Percentiles rank a stretch among this genome's conserved stretches.
These are phyloP conservation scores for Wickerhamomyces sydowiorum DNA, from an alignment of 805 yeast genomes.

Conservation along the genomic window DNA sequence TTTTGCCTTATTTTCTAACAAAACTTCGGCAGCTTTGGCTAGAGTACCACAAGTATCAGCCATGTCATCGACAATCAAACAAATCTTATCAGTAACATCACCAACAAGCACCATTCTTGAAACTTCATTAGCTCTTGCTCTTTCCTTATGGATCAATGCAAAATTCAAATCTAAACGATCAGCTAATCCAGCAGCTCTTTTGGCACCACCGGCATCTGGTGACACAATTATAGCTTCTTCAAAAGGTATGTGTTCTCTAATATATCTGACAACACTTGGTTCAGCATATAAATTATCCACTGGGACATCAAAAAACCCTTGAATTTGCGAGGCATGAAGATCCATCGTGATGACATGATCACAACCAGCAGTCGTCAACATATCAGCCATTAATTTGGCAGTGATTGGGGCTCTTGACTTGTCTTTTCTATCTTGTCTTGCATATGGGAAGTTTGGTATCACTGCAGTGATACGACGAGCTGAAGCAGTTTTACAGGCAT, in stretches of 20 bases:
- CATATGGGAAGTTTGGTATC: constrained; percentile 79
- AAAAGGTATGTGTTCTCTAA: constrained; percentile 52
- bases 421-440: constrained; percentile 86
- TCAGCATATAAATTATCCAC: constrained; percentile 83
- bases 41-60: constrained; percentile 88
- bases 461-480: constrained; percentile 82
- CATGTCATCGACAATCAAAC: constrained; percentile 82
- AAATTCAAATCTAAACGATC: constrained; percentile 74
- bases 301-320: constrained; percentile 79
- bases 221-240: constrained; percentile 70
- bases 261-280: constrained; percentile 73
- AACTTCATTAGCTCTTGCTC: constrained; percentile 80
- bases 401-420: constrained; percentile 83
- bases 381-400: constrained; percentile 78
- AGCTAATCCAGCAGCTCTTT: constrained; percentile 81
- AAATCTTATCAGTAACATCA: constrained; percentile 69
- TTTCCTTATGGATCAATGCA: constrained; percentile 80
- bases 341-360: constrained; percentile 86
- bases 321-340: constrained; percentile 83
- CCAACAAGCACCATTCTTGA: constrained; percentile 83
- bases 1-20: constrained; percentile 62
- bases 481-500: constrained; percentile 78
- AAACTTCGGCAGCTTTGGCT: constrained; percentile 75
- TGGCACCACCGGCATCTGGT: constrained; percentile 90
- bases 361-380: constrained; percentile 80